Evolutionary conservation across 495 filamentous ascomycete genomes (phyloP), one percentile per base, ranked within the genome.

Genomic region (Entonaema liquescens): DNA sequence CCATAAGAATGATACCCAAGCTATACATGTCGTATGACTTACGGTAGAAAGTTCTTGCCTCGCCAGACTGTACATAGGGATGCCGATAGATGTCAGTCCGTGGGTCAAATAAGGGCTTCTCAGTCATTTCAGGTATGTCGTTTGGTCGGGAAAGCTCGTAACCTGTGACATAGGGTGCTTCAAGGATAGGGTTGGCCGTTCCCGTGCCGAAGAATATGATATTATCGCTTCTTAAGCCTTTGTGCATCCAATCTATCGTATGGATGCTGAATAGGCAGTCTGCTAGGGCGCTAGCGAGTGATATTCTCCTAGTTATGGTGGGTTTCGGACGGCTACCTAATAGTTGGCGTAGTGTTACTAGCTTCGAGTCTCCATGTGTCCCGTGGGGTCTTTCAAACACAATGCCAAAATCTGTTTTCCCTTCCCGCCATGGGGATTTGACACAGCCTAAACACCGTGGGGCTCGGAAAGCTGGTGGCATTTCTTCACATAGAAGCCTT

Each of bases 161-260:
- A 7, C 86, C 86, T 0, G 81, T 81, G 23, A 89, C 74, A 56
- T 80, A 84, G 0, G 85, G 85, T 42, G 71, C 70, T 7, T 55
- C 42, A 57, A 68, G 31, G 25, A 6, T 52, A n/a, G 13, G 13
- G 11, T 31, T 13, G 7, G 23, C 19, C 11, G 5, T 12, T 13
- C 19, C 33, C 17, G 65, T 68, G 21, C 62, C 65, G 66, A 88
- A 79, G 74, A 89, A 87, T 13, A 88, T 58, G 42, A 89, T 79
- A 61, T 85, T 87, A 35, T 84, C 77, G 53, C 80, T 83, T 26
- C 84, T 81, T 1, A 89, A 71, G 2, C 84, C 83, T 71, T 89
- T 89, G 78, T 88, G 87, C 26, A 88, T 72, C 86, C 85, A 89
- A 55, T 86, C 83, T 1, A 87, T 83, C 0, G 83, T 79, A 55